These are phyloP conservation scores for Xerocomus brunneocitrinus DNA, from an alignment of 768 basidiomycete genomes.

Conservation along the genomic window DNA sequence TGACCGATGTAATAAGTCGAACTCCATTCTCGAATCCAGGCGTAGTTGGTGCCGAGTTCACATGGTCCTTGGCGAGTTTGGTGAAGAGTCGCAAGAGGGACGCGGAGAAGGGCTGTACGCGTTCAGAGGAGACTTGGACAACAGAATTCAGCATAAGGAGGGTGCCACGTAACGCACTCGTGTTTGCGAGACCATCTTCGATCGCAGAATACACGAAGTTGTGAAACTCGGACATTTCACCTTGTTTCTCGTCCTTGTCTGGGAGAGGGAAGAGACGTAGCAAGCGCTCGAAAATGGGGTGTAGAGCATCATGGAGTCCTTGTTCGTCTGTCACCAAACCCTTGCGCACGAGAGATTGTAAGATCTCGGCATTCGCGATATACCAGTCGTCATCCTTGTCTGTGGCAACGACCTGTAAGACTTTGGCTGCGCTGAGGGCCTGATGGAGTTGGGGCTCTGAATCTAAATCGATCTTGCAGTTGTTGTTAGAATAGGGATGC, in stretches of 20 bases:
- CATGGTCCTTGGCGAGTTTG: conserved; percentile 85
- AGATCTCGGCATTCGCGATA: conserved; percentile 56
- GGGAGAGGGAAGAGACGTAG: conserved; percentile 73
- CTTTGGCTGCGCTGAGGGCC: conserved; percentile 80
- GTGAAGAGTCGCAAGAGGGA: conserved; percentile 79
- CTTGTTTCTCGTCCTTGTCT: conserved; percentile 68
- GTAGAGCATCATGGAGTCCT: conserved; percentile 72
- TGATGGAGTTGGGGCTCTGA: conserved; percentile 59
- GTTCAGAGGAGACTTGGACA: conserved; percentile 73
- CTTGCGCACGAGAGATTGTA: conserved; percentile 84
- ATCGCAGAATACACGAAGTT: conserved; percentile 70
- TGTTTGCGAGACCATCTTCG: conserved; percentile 73
- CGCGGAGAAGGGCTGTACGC: conserved; percentile 74
- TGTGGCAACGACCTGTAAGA: conserved; percentile 78
- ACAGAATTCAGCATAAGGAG: conserved; percentile 86
- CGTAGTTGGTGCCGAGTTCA: conserved; percentile 47
- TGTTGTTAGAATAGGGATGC: conserved; percentile 1
- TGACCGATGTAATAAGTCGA: conserved; percentile 66
- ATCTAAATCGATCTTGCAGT: conserved; percentile 62
- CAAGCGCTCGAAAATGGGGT: conserved; percentile 79
- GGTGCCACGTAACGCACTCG: conserved; percentile 68
- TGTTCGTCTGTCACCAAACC: conserved; percentile 79
- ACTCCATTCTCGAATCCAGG: conserved; percentile 53
- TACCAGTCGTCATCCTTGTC: conserved; percentile 88
- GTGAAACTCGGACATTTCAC: conserved; percentile 74